Percentiles rank a stretch among this genome's conserved stretches.
phyloP scores from a whole-genome alignment of 441 rosid genomes.

The Populus tomentosa region DNA sequence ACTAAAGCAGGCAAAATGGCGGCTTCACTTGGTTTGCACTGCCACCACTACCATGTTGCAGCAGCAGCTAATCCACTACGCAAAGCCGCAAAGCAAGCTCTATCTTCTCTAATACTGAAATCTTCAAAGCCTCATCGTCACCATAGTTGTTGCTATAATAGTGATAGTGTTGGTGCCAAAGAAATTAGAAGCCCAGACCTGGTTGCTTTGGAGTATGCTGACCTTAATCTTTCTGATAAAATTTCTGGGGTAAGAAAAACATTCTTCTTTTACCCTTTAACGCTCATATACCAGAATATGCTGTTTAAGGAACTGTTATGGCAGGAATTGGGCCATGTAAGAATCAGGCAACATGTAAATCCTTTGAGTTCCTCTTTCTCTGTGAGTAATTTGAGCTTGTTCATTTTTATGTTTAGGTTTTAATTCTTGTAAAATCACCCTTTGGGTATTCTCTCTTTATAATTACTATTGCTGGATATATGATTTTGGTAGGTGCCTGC shows the following conservation, averaged over 20 bases:
- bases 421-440: background rate
- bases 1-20: conserved; percentile 13
- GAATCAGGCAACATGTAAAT: conserved; percentile 92
- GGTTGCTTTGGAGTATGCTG: conserved; percentile 75
- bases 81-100: conserved; percentile 35
- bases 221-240: conserved; percentile 61
- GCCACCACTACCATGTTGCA: conserved; percentile 10
- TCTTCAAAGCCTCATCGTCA: conserved; percentile 4
- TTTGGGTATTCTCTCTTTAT: background rate
- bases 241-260: conserved; percentile 40
- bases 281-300: background rate
- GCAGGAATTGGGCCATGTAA: conserved; percentile 74
- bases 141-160: background rate
- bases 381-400: conserved; percentile 34
- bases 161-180: conserved; percentile 17
- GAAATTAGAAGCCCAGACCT: conserved; percentile 51
- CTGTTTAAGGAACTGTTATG: background rate
- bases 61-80: conserved; percentile 12
- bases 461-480: background rate
- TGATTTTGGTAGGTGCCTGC: conserved; percentile 47
- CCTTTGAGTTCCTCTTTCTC: conserved; percentile 80
- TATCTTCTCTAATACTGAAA: conserved; percentile 19
- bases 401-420: background rate
- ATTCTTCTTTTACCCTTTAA: background rate
- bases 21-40: background rate